Conservation (phyloP, 768 basidiomycete species). For the Asterophora parasitica region DNA sequence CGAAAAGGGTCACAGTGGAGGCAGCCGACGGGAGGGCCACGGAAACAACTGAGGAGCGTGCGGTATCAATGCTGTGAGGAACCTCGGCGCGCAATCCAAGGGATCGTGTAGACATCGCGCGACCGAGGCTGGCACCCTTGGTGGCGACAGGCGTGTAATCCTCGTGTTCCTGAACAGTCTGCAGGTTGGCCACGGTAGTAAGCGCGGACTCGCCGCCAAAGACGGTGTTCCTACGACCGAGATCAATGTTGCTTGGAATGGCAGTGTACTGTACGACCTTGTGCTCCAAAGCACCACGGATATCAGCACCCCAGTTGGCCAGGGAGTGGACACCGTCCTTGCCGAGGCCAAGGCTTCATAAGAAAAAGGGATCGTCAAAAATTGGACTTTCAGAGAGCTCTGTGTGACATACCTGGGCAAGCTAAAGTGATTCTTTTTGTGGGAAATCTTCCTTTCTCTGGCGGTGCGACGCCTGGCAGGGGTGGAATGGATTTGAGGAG, state of each 20-base stretch:
- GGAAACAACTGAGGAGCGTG: conserved; percentile 45
- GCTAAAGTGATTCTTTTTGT: conserved; percentile 62
- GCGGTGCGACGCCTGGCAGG: conserved; percentile 37
- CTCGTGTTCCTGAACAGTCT: conserved; percentile 38
- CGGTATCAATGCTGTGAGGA: conserved; percentile 42
- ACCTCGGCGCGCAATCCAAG: conserved; percentile 48
- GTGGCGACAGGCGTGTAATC: conserved; percentile 18
- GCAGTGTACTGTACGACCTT: conserved; percentile 36
- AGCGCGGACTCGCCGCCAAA: conserved; percentile 38
- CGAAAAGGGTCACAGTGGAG: conserved; percentile 59
- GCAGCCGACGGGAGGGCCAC: conserved; percentile 47
- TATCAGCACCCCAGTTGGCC: conserved; percentile 49
- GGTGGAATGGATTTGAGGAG: conserved; percentile 57
- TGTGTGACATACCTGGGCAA: conserved; percentile 50
- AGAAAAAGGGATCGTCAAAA: conserved; percentile 3
- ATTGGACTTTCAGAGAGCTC: neutral
- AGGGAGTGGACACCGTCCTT: conserved; percentile 52
- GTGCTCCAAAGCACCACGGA: conserved; percentile 44
- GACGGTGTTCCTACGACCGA: conserved; percentile 43
- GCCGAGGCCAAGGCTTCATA: conserved; percentile 56
- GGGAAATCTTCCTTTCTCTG: conserved; percentile 42
- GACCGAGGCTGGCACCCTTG: conserved; percentile 19
- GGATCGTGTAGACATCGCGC: conserved; percentile 39
- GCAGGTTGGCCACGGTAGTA: conserved; percentile 29
- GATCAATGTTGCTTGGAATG: conserved; percentile 36